Percentiles rank a stretch among this genome's conserved stretches.
Conservation (phyloP, 1,284 basidiomycete species). For the Puccinia triticina region DNA sequence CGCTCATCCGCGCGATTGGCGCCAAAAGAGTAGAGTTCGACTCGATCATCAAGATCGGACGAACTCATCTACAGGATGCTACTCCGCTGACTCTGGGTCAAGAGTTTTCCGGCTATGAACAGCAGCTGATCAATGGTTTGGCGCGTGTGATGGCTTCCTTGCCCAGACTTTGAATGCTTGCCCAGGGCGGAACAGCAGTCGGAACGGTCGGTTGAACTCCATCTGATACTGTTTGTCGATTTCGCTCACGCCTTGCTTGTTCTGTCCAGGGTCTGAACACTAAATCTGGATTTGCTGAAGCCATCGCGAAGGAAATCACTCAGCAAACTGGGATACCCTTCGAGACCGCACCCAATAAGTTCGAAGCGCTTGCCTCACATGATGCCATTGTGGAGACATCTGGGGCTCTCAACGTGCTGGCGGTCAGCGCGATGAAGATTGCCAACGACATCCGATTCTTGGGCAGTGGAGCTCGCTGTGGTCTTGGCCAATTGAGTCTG, state of each 20-base stretch:
- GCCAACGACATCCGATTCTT: slow-evolving; percentile 99
- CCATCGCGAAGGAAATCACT: slow-evolving; percentile 88
- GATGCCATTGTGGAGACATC: slow-evolving; percentile 97
- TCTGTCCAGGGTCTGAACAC: slow-evolving; percentile 89
- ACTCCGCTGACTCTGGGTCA: slow-evolving; percentile 97
- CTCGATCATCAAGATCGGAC: slow-evolving; percentile 96
- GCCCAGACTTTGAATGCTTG: slow-evolving; percentile 84
- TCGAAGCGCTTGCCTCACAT: slow-evolving; percentile 94
- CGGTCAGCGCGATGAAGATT: slow-evolving; percentile 97
- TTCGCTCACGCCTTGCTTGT: neutral
- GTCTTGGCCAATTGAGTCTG: slow-evolving; percentile 87
- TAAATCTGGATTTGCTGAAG: slow-evolving; percentile 91
- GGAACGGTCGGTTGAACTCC: slow-evolving; percentile 73
- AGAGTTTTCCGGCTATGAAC: slow-evolving; percentile 97
- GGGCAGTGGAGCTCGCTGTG: slow-evolving; percentile 95
- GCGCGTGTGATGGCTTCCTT: slow-evolving; percentile 79
- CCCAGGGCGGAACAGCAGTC: slow-evolving; percentile 98
- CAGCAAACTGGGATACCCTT: slow-evolving; percentile 88
- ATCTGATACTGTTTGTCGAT: slow-evolving; percentile 24
- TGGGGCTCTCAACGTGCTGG: slow-evolving; percentile 91
- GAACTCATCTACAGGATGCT: slow-evolving; percentile 90
- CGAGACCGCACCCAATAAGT: slow-evolving; percentile 99
- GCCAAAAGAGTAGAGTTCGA: slow-evolving; percentile 80
- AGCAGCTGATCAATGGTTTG: slow-evolving; percentile 89
- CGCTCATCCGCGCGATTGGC: slow-evolving; percentile 80